Percentiles rank a stretch among this genome's conserved stretches.
Evolutionary conservation across 371 early-diverging fungal species (phyloP).

Genomic region (Saksenaea oblongispora): DNA sequence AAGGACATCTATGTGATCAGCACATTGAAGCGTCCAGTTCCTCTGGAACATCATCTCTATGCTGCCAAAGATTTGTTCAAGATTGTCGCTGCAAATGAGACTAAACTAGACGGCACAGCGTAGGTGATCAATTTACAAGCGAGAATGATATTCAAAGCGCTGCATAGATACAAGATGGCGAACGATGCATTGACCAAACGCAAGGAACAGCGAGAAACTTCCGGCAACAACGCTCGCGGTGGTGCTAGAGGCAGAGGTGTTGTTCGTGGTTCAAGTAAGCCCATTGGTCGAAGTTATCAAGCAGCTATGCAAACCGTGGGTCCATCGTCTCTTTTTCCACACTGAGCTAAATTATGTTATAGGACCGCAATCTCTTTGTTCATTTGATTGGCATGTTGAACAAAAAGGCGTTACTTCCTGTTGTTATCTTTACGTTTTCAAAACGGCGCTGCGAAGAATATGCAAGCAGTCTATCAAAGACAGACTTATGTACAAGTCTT

Average conservation of each 20-base stretch:
- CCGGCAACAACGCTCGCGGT: conserved; percentile 50
- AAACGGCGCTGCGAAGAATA: conserved; percentile 97
- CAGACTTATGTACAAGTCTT: conserved; percentile 72
- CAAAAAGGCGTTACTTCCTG: conserved; percentile 83
- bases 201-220: conserved; percentile 49
- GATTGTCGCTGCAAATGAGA: conserved; percentile 78
- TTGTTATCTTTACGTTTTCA: conserved; percentile 97
- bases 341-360: conserved; percentile 4
- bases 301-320: conserved; percentile 38
- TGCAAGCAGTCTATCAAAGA: conserved; percentile 77
- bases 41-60: conserved; percentile 95
- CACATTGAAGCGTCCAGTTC: conserved; percentile 96
- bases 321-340: not conserved
- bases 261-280: conserved; percentile 48
- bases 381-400: conserved; percentile 79
- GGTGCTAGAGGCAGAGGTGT: conserved; percentile 41
- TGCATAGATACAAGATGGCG: conserved; percentile 65
- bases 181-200: conserved; percentile 59
- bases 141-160: not conserved
- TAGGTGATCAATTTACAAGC: conserved; percentile 9
- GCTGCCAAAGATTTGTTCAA: conserved; percentile 80
- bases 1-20: conserved; percentile 98
- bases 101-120: conserved; percentile 39
- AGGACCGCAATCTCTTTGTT: conserved; percentile 81
- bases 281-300: conserved; percentile 43